These are phyloP conservation scores for Chlorella sp. DNA, from an alignment of 139 green algal species.

Conservation along the genomic window DNA sequence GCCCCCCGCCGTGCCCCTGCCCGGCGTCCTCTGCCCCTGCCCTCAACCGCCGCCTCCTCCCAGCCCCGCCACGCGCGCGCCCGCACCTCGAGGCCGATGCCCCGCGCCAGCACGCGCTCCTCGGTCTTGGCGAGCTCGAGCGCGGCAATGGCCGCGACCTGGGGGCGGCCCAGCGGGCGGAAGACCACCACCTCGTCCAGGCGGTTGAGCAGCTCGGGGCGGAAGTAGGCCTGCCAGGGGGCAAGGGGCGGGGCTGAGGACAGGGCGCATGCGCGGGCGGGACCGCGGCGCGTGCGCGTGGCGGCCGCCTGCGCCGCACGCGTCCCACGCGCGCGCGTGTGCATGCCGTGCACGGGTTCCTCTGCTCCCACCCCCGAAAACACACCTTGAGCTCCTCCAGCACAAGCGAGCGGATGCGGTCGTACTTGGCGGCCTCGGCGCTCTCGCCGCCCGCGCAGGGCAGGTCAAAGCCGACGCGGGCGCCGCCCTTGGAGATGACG, in stretches of 20 bases:
- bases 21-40: slow-evolving; percentile 26
- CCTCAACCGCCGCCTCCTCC: not conserved
- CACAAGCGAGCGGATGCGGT: slow-evolving; percentile 61
- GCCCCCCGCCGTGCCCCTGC: too few relatives aligned
- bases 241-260: not conserved
- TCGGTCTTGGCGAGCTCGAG: slow-evolving; percentile 69
- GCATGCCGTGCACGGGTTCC: too few relatives aligned
- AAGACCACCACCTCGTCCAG: slow-evolving; percentile 91
- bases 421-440: slow-evolving; percentile 48
- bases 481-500: slow-evolving; percentile 67
- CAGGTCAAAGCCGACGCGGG: slow-evolving; percentile 71
- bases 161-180: slow-evolving; percentile 54
- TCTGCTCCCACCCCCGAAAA: too few relatives aligned
- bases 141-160: slow-evolving; percentile 68
- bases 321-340: too few relatives aligned
- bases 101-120: slow-evolving; percentile 39
- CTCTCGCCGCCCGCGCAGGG: slow-evolving; percentile 12
- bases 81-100: slow-evolving; percentile 46
- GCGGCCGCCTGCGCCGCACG: too few relatives aligned
- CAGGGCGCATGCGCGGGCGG: not conserved
- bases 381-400: slow-evolving; percentile 77
- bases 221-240: slow-evolving; percentile 63
- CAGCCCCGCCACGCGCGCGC: not conserved
- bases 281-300: too few relatives aligned
- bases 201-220: slow-evolving; percentile 83